phyloP scores from a whole-genome alignment of 441 rosid genomes.

The Adansonia gregorii region DNA sequence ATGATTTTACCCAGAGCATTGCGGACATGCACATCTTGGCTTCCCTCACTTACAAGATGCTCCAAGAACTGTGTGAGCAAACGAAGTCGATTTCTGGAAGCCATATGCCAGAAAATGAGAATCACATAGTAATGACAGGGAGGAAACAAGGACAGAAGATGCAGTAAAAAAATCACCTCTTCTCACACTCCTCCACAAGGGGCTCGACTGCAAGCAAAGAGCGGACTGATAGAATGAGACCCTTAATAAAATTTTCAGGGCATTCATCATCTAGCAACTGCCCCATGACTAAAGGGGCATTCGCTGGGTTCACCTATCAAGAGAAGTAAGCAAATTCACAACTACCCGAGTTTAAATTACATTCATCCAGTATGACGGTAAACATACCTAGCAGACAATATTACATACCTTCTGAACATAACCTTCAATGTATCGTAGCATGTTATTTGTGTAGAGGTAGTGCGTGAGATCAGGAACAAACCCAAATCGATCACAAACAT shows the following conservation, averaged over 20 bases:
- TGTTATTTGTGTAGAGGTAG: constrained; percentile 95
- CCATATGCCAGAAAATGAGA: constrained; percentile 24
- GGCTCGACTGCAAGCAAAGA: constrained; percentile 99
- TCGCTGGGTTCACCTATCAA: constrained; percentile 78
- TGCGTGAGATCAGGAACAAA: constrained; percentile 98
- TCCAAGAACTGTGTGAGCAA: constrained; percentile 99
- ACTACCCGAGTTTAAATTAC: background rate
- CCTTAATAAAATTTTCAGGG: constrained; percentile 88
- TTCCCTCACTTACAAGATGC: constrained; percentile 99
- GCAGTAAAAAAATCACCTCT: constrained; percentile 57
- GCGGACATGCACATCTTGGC: constrained; percentile 99
- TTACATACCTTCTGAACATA: constrained; percentile 91
- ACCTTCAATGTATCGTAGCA: constrained; percentile 99
- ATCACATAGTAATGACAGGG: constrained; percentile 19
- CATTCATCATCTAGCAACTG: constrained; percentile 92
- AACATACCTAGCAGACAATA: background rate
- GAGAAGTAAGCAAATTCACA: constrained; percentile 28
- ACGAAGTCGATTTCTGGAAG: constrained; percentile 92
- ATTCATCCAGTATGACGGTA: background rate
- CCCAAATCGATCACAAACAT: constrained; percentile 98
- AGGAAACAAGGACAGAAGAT: constrained; percentile 21
- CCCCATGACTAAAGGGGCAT: constrained; percentile 88
- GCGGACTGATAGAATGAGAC: constrained; percentile 93
- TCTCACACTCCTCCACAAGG: constrained; percentile 96
- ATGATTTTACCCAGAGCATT: constrained; percentile 99